These are phyloP conservation scores for Rhodotorula sp. DNA, from an alignment of 1,284 basidiomycete genomes.

Conservation along the genomic window DNA sequence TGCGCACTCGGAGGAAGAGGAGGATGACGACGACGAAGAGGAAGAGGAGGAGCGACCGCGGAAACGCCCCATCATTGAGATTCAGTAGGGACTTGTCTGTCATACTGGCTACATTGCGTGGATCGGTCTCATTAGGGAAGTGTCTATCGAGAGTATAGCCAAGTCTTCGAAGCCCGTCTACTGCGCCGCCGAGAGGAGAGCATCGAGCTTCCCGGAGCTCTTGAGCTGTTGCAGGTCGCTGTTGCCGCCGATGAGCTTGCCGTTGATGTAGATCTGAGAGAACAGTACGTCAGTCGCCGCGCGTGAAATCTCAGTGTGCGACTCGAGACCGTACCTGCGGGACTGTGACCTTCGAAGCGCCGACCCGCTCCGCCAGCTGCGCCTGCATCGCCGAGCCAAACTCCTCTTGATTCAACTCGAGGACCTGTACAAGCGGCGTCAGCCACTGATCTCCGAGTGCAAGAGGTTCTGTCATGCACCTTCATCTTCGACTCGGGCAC, in stretches of 20 bases:
- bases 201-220: slow-evolving; percentile 22
- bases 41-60: slow-evolving; percentile 10
- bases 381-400: slow-evolving; percentile 33
- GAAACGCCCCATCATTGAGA: slow-evolving; percentile 36
- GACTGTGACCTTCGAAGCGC: slow-evolving; percentile 30
- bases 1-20: slow-evolving; percentile 10
- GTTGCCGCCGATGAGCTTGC: slow-evolving; percentile 34
- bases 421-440: slow-evolving; percentile 1
- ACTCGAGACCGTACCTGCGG: slow-evolving; percentile 30
- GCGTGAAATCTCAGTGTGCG: too few relatives aligned
- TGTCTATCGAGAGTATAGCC: not conserved
- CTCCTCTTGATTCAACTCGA: slow-evolving; percentile 34
- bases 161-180: not conserved
- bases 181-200: slow-evolving; percentile 12
- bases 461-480: not conserved
- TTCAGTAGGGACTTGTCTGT: slow-evolving; percentile 9
- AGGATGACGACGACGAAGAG: slow-evolving; percentile 25
- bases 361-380: slow-evolving; percentile 28
- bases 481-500: slow-evolving; percentile 21
- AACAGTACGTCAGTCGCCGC: not conserved
- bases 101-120: not conserved
- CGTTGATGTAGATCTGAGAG: slow-evolving; percentile 36
- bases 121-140: not conserved
- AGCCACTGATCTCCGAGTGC: not conserved
- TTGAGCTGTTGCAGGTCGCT: slow-evolving; percentile 36